Base-by-base conservation (phyloP, 176 grass and related monocot species). In the Oryza longistaminata region DNA sequence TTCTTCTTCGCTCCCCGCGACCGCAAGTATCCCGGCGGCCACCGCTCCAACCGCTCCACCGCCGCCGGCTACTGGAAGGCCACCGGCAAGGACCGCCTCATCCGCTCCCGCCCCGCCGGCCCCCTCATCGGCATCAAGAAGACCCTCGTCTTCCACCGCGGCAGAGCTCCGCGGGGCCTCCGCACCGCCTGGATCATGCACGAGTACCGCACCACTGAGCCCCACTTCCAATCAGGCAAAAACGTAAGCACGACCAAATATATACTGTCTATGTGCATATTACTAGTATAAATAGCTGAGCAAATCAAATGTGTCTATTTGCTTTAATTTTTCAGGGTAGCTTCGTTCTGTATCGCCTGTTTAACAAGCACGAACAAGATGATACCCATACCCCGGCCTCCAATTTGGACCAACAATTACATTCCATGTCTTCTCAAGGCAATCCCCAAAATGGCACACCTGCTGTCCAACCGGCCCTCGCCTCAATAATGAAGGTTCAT, bases 31-130 rank as follows among this genome's bases (percentile, higher is more conserved):
- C 86, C 91, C 7, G 86, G 66, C 9, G 73, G 85, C 26, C 25
- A 53, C 70, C 77, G 88, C 42, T 91, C 88, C 65, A 99, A 99
- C 86, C 89, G 96, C 70, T 91, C 96, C 48, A 96, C 96, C 6
- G 84, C 70, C 11, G 93, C 96, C 5, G 96, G 96, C 3, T 99
- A 99, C 85, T 99, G 96, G 96, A 99, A 99, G 91, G 96, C 96
- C 79, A 99, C 96, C 0, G 96, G 96, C 0, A 96, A 99, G 85
- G 96, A 99, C 85, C 83, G 96, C 60, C 87, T 84, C 87, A 93
- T 88, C 81, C 85, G 85, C 14, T 64, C 70, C 76, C 82, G 85
- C 14, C 71, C 70, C 27, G 75, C 69, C 6, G 88, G 92, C n/a
- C 13, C 45, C 24, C 66, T 86, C 55, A 93, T 93, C 83, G 92